These are phyloP conservation scores for Blepharisma stoltei DNA, from an alignment of 73 alveolate genomes.

Conservation along the genomic window DNA sequence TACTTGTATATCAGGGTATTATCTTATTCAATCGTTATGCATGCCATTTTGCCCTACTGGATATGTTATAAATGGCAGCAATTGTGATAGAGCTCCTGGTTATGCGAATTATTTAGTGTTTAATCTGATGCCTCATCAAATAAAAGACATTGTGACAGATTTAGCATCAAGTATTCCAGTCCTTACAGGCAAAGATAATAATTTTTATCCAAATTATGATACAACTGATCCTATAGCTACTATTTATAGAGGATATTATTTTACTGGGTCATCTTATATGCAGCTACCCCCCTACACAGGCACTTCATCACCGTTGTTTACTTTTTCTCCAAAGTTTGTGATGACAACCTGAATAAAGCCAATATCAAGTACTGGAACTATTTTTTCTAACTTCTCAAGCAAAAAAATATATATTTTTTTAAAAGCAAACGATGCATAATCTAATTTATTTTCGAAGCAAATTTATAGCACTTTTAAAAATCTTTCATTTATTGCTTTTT, in stretches of 20 bases:
- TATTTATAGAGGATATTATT: neutral
- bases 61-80: neutral
- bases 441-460: no score
- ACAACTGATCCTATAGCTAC: neutral
- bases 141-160: neutral
- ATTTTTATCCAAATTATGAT: constrained; percentile 3
- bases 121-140: neutral
- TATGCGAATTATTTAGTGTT: neutral
- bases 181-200: neutral
- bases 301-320: neutral
- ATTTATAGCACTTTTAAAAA: no score
- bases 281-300: constrained; percentile 1
- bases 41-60: constrained; percentile 20
- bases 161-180: neutral
- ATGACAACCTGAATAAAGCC: neutral
- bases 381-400: constrained; percentile 4
- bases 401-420: no score
- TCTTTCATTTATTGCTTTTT: no score
- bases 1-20: neutral
- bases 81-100: neutral
- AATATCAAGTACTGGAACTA: neutral
- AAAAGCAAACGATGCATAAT: no score
- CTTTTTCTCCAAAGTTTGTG: neutral
- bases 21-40: neutral
- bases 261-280: neutral